These are phyloP conservation scores for Globisporangium cylindrosporum DNA, from an alignment of 352 stramenopile genomes.

Conservation along the genomic window DNA sequence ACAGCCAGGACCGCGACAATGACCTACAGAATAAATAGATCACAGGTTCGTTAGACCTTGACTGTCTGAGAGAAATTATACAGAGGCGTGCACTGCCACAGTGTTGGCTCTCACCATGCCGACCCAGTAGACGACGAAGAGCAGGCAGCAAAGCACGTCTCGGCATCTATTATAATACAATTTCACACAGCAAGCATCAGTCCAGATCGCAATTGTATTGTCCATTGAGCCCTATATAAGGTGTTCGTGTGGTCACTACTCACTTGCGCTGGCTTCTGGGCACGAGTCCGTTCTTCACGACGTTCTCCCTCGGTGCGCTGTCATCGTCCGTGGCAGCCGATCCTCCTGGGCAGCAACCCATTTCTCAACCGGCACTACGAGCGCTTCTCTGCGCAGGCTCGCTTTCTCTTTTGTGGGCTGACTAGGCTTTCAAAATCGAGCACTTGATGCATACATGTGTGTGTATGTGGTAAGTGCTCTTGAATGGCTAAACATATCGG, in stretches of 20 bases:
- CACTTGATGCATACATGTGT: neutral
- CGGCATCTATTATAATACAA: slow-evolving; percentile 46
- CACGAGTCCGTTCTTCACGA: slow-evolving; percentile 24
- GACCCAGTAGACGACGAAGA: slow-evolving; percentile 87
- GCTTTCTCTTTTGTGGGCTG: neutral
- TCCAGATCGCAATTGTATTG: neutral
- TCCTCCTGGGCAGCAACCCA: slow-evolving; percentile 23
- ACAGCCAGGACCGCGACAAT: slow-evolving; percentile 63
- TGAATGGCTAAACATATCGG: neutral
- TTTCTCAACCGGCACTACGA: slow-evolving; percentile 2
- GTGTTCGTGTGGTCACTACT: neutral
- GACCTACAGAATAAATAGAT: neutral
- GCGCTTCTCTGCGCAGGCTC: neutral
- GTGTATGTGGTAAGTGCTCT: neutral
- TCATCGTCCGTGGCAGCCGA: slow-evolving; percentile 20
- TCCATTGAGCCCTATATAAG: neutral
- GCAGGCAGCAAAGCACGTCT: slow-evolving; percentile 72
- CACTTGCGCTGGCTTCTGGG: slow-evolving; percentile 30
- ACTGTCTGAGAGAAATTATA: neutral
- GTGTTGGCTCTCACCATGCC: slow-evolving; percentile 49
- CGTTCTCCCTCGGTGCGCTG: neutral
- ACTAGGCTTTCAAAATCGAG: neutral
- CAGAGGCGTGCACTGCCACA: neutral
- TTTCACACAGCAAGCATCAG: neutral
- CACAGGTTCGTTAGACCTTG: neutral